phyloP scores from a whole-genome alignment of 83 land plant genomes.

The Diphasiastrum complanatum region DNA sequence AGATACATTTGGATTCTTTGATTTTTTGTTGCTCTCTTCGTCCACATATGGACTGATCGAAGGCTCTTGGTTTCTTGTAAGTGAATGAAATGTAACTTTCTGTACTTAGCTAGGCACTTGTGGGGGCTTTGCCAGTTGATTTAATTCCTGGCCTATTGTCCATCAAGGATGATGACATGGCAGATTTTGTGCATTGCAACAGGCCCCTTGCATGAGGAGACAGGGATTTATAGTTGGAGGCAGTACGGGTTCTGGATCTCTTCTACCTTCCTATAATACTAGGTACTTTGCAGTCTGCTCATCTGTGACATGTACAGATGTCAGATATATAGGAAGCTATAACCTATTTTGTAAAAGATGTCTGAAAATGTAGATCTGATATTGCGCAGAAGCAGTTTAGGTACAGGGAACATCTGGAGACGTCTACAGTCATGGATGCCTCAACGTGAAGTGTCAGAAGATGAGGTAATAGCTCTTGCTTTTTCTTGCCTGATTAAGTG shows the following conservation, averaged over 20 bases:
- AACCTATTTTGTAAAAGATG: neutral
- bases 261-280: neutral
- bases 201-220: constrained; percentile 74
- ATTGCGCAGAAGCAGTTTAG: neutral
- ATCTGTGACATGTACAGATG: constrained; percentile 25
- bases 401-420: constrained; percentile 54
- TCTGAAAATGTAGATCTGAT: neutral
- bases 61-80: constrained; percentile 59
- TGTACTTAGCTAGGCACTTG: too few relatives aligned
- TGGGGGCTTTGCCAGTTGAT: too few relatives aligned
- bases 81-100: constrained; percentile 5
- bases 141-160: too few relatives aligned
- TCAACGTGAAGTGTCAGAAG: constrained; percentile 34
- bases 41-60: constrained; percentile 67
- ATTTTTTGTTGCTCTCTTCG: constrained; percentile 53
- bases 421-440: constrained; percentile 75
- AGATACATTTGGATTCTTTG: constrained; percentile 82
- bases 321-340: neutral
- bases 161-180: too few relatives aligned
- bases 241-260: constrained; percentile 41
- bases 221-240: constrained; percentile 88
- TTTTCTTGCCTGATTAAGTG: neutral
- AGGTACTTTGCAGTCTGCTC: neutral
- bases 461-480: constrained; percentile 40
- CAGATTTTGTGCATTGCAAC: too few relatives aligned